phyloP scores from a whole-genome alignment of 306 rosid species.

The Luffa acutangula region DNA sequence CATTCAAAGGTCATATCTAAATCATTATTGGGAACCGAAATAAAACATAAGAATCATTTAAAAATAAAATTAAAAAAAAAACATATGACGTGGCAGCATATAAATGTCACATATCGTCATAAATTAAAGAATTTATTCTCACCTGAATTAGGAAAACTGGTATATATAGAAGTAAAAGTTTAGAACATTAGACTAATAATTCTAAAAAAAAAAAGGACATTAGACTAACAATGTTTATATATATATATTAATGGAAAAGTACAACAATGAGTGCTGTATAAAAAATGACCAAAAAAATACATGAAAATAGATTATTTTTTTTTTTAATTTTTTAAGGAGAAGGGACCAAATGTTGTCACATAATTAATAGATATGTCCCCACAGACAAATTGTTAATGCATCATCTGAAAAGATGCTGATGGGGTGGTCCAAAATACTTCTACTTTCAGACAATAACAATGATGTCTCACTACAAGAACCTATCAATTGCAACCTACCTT shows the following conservation, averaged over 20 bases:
- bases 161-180: too few relatives aligned
- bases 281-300: not conserved
- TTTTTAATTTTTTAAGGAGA: not conserved
- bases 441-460: constrained; percentile 45
- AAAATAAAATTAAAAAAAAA: too few relatives aligned
- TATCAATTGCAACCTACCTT: constrained; percentile 20
- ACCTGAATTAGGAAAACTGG: not conserved
- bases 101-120: not conserved
- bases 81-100: too few relatives aligned
- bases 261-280: too few relatives aligned
- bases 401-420: constrained; percentile 49
- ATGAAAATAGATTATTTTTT: not conserved
- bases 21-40: too few relatives aligned
- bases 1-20: not conserved
- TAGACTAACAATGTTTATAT: too few relatives aligned
- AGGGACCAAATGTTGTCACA: constrained; percentile 4
- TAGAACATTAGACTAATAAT: not conserved
- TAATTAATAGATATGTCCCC: constrained; percentile 25
- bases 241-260: not conserved
- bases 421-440: constrained; percentile 45
- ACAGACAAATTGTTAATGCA: constrained; percentile 27
- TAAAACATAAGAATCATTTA: too few relatives aligned
- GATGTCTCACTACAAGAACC: constrained; percentile 35
- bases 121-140: too few relatives aligned
- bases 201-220: too few relatives aligned